These are phyloP conservation scores for Trichoderma polysporum DNA, from an alignment of 2,329 filamentous ascomycete genomes.

Conservation along the genomic window DNA sequence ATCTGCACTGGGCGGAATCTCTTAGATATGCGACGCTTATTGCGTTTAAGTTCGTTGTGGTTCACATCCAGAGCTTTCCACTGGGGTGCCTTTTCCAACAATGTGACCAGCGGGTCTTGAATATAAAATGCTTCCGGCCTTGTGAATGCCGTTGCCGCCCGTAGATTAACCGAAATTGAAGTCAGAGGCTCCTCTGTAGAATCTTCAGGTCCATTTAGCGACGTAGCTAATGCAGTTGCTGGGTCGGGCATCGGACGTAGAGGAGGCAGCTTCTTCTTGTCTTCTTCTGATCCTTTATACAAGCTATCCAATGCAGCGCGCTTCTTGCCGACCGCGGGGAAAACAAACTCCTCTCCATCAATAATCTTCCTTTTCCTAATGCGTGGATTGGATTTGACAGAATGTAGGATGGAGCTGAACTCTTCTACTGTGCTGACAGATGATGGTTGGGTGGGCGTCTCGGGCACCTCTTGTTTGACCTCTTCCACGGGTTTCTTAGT, in stretches of 20 bases:
- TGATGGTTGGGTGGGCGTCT: constrained; percentile 17
- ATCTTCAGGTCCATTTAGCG: constrained; percentile 34
- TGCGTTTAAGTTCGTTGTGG: not conserved
- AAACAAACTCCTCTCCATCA: constrained; percentile 38
- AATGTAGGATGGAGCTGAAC: constrained; percentile 48
- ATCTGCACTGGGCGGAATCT: not conserved
- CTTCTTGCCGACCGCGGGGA: constrained; percentile 22
- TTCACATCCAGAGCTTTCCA: constrained; percentile 24
- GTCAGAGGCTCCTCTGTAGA: constrained; percentile 31
- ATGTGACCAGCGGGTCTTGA: constrained; percentile 26
- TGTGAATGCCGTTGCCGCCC: constrained; percentile 24
- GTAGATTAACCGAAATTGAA: constrained; percentile 35
- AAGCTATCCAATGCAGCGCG: constrained; percentile 15
- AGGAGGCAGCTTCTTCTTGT: constrained; percentile 31
- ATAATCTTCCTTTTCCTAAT: constrained; percentile 49
- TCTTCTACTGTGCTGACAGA: constrained; percentile 12
- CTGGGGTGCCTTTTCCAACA: constrained; percentile 25
- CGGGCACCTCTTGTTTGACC: not conserved
- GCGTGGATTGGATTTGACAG: constrained; percentile 51
- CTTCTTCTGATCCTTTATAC: constrained; percentile 20
- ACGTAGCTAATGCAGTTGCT: constrained; percentile 22
- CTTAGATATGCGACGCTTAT: constrained; percentile 3
- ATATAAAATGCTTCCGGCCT: constrained; percentile 28
- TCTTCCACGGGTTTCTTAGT: constrained; percentile 25
- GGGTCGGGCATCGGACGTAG: constrained; percentile 29